These are phyloP conservation scores for Whalleya microplaca DNA, from an alignment of 2,329 filamentous ascomycete genomes.

Conservation along the genomic window DNA sequence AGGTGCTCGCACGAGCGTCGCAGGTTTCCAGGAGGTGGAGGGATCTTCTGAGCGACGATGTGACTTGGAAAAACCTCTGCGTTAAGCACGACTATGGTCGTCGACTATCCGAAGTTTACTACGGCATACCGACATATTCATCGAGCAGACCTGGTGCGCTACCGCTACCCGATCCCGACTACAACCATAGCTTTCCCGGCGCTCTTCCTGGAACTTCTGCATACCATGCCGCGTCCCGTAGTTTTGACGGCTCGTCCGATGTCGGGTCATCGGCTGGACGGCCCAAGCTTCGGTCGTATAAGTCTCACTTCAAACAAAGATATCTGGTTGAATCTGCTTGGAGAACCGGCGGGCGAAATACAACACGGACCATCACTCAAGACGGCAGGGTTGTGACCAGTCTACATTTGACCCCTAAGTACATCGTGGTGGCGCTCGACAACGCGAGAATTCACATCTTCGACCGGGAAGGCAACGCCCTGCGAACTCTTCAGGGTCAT, in stretches of 20 bases:
- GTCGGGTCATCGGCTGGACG: conserved; percentile 44
- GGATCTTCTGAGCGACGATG: conserved; percentile 91
- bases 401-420: conserved; percentile 89
- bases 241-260: conserved; percentile 56
- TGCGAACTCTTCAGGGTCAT: conserved; percentile 90
- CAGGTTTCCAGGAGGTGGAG: conserved; percentile 96
- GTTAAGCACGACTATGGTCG: conserved; percentile 89
- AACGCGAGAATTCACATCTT: conserved; percentile 99
- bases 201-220: conserved; percentile 41
- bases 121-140: conserved; percentile 37
- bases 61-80: conserved; percentile 97
- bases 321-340: conserved; percentile 98
- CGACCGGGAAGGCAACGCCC: conserved; percentile 84
- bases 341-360: conserved; percentile 86
- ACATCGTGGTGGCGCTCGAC: conserved; percentile 96
- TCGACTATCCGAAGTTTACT: conserved; percentile 56
- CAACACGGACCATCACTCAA: conserved; percentile 86
- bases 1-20: conserved; percentile 87
- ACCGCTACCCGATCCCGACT: conserved; percentile 39
- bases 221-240: conserved; percentile 50
- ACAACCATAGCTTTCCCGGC: conserved; percentile 50
- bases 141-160: conserved; percentile 37
- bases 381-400: conserved; percentile 97
- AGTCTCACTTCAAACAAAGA: conserved; percentile 95
- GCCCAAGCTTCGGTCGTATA: conserved; percentile 79